Evolutionary conservation across 2,329 filamentous ascomycete genomes (phyloP), one percentile per base, ranked within the genome.

Genomic region (Cladophialophora bantiana): DNA sequence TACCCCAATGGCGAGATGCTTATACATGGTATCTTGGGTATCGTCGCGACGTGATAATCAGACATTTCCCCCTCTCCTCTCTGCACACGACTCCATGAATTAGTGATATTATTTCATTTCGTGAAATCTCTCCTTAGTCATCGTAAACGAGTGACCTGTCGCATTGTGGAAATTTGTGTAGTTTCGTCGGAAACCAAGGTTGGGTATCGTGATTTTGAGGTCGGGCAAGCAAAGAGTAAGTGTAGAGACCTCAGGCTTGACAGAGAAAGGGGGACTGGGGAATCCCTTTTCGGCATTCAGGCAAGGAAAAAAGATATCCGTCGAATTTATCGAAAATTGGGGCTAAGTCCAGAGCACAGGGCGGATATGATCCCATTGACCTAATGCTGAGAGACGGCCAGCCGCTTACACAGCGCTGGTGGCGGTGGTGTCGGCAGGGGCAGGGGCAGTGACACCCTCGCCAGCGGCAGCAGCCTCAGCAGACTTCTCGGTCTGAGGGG

Each of bases 401-500:
- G 18, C 38, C 54, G 34, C 32, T 66, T 66, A 66, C 38, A 66
- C 64, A 18, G 64, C 58, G 34, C 36, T 62, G 35, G 59, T 40
- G 34, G 64, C 35, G 20, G 64, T 53, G 50, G 48, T 34, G 4
- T 40, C 56, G 42, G 58, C 38, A 3, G 60, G 20, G 10, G 52
- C 34, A 13, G 65, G 34, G 32, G 61, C 56, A 36, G 45, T 48
- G 45, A 36, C 61, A 18, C 60, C 54, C 31, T 64, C 62, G 48
- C 42, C 40, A 20, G 62, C 57, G 48, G 62, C 40, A 34, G 36
- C 48, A 40, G 65, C 69, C n/a, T 62, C 58, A 34, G 36, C 50
- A 20, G 26, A 31, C 64, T 72, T 72, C 66, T 72, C 70, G 13
- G 45, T 58, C 10, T 31, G 42, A n/a, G 50, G 50, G 10, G 42